A percentile compares a stretch with the other conserved stretches of the same genome.
phyloP scores from a whole-genome alignment of 2,329 filamentous ascomycete species.

The Curvularia verruculosa region DNA sequence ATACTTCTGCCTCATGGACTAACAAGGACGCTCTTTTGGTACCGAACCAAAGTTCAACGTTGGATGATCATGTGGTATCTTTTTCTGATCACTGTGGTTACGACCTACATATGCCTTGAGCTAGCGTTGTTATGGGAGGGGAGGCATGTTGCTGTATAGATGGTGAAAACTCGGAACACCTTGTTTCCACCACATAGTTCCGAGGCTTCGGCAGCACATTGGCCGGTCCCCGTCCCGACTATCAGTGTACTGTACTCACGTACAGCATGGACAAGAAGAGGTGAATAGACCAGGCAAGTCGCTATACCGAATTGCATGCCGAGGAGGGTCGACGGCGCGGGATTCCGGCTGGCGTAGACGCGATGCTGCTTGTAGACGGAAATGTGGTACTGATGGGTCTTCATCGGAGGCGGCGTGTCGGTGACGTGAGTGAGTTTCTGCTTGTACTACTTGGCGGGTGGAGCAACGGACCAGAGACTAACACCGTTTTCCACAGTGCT shows the following conservation, averaged over 20 bases:
- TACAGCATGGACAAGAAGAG: no score
- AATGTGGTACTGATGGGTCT: slow-evolving; percentile 7
- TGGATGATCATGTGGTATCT: not conserved
- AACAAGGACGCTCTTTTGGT: not conserved
- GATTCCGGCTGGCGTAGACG: slow-evolving; percentile 11
- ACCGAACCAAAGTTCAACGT: not conserved
- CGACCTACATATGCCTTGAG: not conserved
- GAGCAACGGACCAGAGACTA: slow-evolving; percentile 10
- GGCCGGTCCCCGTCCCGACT: not conserved
- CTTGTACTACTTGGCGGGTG: slow-evolving; percentile 15
- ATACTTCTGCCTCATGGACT: not conserved
- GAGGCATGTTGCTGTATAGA: not conserved
- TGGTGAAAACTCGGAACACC: not conserved
- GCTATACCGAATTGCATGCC: slow-evolving; percentile 5
- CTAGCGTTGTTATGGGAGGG: not conserved
- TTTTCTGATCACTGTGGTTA: not conserved
- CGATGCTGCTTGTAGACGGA: slow-evolving; percentile 4
- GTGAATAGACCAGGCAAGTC: not conserved
- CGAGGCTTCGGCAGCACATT: not conserved
- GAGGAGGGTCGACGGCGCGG: slow-evolving; percentile 10
- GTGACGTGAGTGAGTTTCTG: slow-evolving; percentile 20
- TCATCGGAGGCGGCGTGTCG: slow-evolving; percentile 10
- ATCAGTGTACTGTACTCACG: not conserved
- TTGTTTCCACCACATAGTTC: not conserved
- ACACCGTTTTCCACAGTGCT: slow-evolving; percentile 6